These are phyloP conservation scores for Anisogramma anomala DNA, from an alignment of 2,329 filamentous ascomycete species.

Conservation along the genomic window DNA sequence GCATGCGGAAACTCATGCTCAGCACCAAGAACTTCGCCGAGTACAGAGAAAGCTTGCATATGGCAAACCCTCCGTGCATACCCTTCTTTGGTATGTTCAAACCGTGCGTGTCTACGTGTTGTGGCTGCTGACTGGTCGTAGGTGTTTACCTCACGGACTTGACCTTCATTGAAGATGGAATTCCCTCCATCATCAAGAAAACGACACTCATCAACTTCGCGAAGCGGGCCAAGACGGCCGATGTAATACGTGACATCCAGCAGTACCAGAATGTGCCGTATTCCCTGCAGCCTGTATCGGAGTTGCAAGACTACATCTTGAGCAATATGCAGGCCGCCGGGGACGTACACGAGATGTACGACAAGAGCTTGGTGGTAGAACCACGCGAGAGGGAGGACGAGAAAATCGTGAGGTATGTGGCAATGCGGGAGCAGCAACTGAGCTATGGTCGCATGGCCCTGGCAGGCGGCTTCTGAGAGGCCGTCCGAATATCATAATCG, in stretches of 20 bases:
- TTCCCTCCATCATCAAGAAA: slow-evolving; percentile 91
- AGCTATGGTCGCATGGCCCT: slow-evolving; percentile 12
- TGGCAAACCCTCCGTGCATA: slow-evolving; percentile 91
- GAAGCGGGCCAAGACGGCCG: slow-evolving; percentile 93
- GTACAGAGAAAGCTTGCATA: slow-evolving; percentile 85
- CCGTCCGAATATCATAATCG: slow-evolving; percentile 3
- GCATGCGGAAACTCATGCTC: slow-evolving; percentile 88
- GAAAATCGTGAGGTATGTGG: slow-evolving; percentile 90
- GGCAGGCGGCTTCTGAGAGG: slow-evolving; percentile 11
- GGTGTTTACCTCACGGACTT: slow-evolving; percentile 94
- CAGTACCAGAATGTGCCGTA: slow-evolving; percentile 99
- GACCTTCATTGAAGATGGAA: slow-evolving; percentile 97
- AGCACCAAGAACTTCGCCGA: slow-evolving; percentile 98
- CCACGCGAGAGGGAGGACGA: slow-evolving; percentile 95
- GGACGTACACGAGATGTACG: slow-evolving; percentile 99
- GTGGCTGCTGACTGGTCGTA: slow-evolving; percentile 25
- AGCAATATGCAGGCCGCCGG: slow-evolving; percentile 92
- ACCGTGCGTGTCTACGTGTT: not conserved
- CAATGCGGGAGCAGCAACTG: slow-evolving; percentile 20
- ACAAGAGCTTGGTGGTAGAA: slow-evolving; percentile 86
- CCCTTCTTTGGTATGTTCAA: slow-evolving; percentile 76
- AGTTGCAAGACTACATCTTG: slow-evolving; percentile 92
- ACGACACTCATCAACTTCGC: slow-evolving; percentile 97
- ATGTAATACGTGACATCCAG: slow-evolving; percentile 96
- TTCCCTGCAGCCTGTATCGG: slow-evolving; percentile 73